phyloP scores from a whole-genome alignment of 495 filamentous ascomycete genomes.

The Penicillium taxi region DNA sequence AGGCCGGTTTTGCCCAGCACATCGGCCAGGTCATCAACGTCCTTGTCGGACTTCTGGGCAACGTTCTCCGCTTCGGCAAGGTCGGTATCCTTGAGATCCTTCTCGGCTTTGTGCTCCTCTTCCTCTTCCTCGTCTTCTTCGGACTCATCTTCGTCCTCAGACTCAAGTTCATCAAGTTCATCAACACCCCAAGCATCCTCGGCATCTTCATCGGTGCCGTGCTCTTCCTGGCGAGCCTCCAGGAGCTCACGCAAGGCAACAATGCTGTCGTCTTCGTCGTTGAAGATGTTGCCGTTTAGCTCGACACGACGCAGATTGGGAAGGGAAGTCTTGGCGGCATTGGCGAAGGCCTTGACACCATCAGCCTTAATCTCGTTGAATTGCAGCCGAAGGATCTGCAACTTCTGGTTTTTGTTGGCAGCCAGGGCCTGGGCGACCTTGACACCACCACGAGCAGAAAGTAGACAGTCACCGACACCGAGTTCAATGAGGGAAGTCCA shows the following conservation, averaged over 20 bases:
- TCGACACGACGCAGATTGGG: slow-evolving; percentile 73
- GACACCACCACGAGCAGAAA: slow-evolving; percentile 70
- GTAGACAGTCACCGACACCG: slow-evolving; percentile 80
- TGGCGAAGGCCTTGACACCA: slow-evolving; percentile 60
- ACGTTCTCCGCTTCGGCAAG: slow-evolving; percentile 67
- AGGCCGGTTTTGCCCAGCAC: slow-evolving; percentile 57
- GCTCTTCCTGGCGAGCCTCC: slow-evolving; percentile 50
- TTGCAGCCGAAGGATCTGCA: slow-evolving; percentile 76
- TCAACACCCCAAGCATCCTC: slow-evolving; percentile 75
- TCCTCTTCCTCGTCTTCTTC: slow-evolving; percentile 67
- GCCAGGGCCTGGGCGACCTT: slow-evolving; percentile 63
- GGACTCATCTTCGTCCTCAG: slow-evolving; percentile 58
- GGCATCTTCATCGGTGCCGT: slow-evolving; percentile 38
- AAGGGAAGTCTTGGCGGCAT: slow-evolving; percentile 55
- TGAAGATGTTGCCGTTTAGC: slow-evolving; percentile 92
- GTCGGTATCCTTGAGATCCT: slow-evolving; percentile 59
- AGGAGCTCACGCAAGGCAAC: slow-evolving; percentile 43
- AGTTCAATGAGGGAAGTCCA: slow-evolving; percentile 77
- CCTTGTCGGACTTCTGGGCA: slow-evolving; percentile 61
- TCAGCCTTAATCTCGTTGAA: slow-evolving; percentile 86
- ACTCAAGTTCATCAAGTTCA: slow-evolving; percentile 63
- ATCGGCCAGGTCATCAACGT: slow-evolving; percentile 74
- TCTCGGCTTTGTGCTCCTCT: slow-evolving; percentile 49
- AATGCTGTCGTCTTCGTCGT: slow-evolving; percentile 67
- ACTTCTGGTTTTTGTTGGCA: slow-evolving; percentile 64